A percentile compares a stretch with the other conserved stretches of the same genome.
Conservation (phyloP, 768 basidiomycete genomes). For the Dentipellis sp. region DNA sequence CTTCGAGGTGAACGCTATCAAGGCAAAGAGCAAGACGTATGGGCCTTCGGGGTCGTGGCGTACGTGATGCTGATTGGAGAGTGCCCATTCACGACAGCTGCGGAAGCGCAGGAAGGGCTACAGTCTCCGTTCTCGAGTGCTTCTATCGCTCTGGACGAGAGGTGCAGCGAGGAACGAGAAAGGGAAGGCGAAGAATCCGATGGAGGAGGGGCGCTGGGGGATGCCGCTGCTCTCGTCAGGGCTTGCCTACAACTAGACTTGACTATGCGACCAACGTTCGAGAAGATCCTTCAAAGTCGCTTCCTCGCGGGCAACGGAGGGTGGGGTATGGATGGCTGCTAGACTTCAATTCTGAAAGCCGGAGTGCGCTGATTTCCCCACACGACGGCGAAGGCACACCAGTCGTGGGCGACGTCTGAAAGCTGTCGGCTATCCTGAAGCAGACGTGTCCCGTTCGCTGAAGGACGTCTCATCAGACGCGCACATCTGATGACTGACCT, state of each 20-base stretch:
- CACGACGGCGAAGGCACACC: not conserved
- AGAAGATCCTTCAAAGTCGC: conserved; percentile 65
- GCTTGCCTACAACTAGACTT: conserved; percentile 81
- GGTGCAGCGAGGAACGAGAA: conserved; percentile 68
- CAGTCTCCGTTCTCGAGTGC: conserved; percentile 67
- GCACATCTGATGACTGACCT: not conserved
- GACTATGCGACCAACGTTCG: conserved; percentile 75
- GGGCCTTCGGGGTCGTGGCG: conserved; percentile 95
- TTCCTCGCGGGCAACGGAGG: conserved; percentile 76
- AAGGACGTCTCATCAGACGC: not conserved
- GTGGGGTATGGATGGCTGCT: conserved; percentile 40
- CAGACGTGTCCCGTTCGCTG: too few species aligned
- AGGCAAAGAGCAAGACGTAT: conserved; percentile 96
- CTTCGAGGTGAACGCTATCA: conserved; percentile 89
- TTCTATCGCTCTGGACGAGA: conserved; percentile 68
- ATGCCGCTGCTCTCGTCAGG: conserved; percentile 77
- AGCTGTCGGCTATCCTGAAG: too few species aligned
- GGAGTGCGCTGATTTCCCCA: too few species aligned
- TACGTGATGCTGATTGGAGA: conserved; percentile 91
- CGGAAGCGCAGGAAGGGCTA: conserved; percentile 83
- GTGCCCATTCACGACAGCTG: conserved; percentile 86
- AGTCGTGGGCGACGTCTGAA: too few species aligned
- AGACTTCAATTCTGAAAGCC: too few species aligned
- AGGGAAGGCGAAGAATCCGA: conserved; percentile 69
- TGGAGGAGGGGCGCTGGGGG: conserved; percentile 75